A percentile compares a stretch with the other conserved stretches of the same genome.
These are phyloP conservation scores for Fusarium ambrosium DNA, from an alignment of 2,329 filamentous ascomycete species.

Conservation along the genomic window DNA sequence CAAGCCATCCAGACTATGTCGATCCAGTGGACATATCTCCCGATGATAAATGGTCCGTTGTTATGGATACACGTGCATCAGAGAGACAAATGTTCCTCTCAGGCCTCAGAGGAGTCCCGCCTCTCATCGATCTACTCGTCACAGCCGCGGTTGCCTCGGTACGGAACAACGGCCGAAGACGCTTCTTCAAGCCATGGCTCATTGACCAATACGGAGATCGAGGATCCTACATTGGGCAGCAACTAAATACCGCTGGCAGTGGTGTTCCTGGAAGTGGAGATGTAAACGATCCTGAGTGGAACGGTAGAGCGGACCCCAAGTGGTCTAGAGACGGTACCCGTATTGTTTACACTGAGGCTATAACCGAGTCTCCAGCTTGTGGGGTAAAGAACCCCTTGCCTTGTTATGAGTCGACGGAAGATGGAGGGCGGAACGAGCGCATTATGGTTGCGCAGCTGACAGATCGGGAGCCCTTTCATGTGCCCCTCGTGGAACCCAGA, in stretches of 20 bases:
- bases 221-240: background rate
- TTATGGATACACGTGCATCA: background rate
- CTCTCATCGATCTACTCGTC: background rate
- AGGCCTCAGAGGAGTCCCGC: background rate
- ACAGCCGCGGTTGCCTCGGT: background rate
- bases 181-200: background rate
- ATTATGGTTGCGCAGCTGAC: background rate
- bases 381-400: background rate
- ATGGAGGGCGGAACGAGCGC: background rate
- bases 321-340: background rate
- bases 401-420: background rate
- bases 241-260: background rate
- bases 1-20: background rate
- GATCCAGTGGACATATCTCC: background rate
- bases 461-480: background rate
- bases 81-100: constrained; percentile 2
- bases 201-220: background rate
- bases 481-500: background rate
- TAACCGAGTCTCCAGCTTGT: background rate
- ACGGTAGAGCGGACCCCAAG: background rate
- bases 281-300: background rate
- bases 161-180: background rate
- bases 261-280: background rate
- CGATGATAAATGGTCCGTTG: background rate
- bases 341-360: background rate